Evolutionary conservation across 331 rosid genomes (phyloP).

Genomic region (Rhamnella rubrinervis): DNA sequence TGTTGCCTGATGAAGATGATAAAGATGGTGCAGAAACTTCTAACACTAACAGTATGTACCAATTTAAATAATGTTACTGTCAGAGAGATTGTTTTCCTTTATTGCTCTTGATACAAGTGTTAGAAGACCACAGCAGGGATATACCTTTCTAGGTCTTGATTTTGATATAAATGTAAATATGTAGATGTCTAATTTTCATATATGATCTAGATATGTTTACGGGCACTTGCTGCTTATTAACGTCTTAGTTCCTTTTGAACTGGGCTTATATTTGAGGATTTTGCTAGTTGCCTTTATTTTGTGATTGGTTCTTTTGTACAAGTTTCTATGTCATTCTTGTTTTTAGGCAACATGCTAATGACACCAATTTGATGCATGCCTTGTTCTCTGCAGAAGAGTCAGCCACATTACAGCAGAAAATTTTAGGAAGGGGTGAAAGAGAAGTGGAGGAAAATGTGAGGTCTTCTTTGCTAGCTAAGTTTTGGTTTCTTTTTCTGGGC

Average conservation of each 20-base stretch:
- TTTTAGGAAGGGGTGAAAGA: conserved; percentile 24
- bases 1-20: conserved; percentile 50
- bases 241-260: background rate
- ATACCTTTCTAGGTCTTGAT: no score
- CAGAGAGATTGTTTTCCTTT: no score
- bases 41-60: conserved; percentile 36
- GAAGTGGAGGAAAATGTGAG: conserved; percentile 70
- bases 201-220: background rate
- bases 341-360: conserved; percentile 22
- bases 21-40: conserved; percentile 17
- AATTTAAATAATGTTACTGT: background rate
- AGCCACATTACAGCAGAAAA: conserved; percentile 16
- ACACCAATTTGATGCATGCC: background rate
- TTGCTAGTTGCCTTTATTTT: background rate
- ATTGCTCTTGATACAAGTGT: no score
- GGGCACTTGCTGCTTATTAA: background rate
- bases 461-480: conserved; percentile 10
- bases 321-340: conserved; percentile 10
- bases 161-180: background rate
- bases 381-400: conserved; percentile 43
- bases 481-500: background rate
- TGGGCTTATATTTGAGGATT: background rate
- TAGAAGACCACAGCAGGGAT: no score
- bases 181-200: background rate
- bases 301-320: conserved; percentile 1